phyloP scores from a whole-genome alignment of 192 early-diverging fungal genomes.

The Rhizoclosmatium globosum region DNA sequence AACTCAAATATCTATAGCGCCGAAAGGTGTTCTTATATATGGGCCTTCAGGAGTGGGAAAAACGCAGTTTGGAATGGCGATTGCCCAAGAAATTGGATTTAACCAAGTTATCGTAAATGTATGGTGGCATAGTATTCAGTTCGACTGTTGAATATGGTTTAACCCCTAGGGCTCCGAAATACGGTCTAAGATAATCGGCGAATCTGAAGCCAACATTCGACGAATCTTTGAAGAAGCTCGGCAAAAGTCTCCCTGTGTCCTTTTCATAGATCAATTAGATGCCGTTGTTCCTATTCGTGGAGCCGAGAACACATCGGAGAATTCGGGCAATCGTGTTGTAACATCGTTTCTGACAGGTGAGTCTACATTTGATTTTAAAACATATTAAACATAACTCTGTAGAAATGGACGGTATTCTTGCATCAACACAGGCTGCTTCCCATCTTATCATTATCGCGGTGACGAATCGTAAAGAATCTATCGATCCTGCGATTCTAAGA shows the following conservation, averaged over 20 bases:
- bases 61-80: slow-evolving; percentile 84
- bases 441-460: slow-evolving; percentile 74
- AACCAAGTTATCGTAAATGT: slow-evolving; percentile 87
- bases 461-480: slow-evolving; percentile 74
- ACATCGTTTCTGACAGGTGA: slow-evolving; percentile 81
- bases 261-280: slow-evolving; percentile 95
- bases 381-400: not conserved
- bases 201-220: slow-evolving; percentile 87
- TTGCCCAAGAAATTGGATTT: slow-evolving; percentile 80
- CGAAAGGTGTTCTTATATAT: slow-evolving; percentile 83
- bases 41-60: slow-evolving; percentile 93
- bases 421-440: slow-evolving; percentile 36
- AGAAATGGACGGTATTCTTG: slow-evolving; percentile 83
- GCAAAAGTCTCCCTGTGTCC: slow-evolving; percentile 83
- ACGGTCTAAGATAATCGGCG: slow-evolving; percentile 92
- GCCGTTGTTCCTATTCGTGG: slow-evolving; percentile 74
- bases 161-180: slow-evolving; percentile 74
- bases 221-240: slow-evolving; percentile 85
- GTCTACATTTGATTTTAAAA: not conserved
- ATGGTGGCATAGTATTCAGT: not conserved
- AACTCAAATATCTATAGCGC: slow-evolving; percentile 70
- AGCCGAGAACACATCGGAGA: slow-evolving; percentile 69
- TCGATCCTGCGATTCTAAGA: slow-evolving; percentile 86
- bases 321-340: slow-evolving; percentile 88
- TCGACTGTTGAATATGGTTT: not conserved